Conservation (phyloP, 2,329 filamentous ascomycete species). For the Ophiocordyceps australis region DNA sequence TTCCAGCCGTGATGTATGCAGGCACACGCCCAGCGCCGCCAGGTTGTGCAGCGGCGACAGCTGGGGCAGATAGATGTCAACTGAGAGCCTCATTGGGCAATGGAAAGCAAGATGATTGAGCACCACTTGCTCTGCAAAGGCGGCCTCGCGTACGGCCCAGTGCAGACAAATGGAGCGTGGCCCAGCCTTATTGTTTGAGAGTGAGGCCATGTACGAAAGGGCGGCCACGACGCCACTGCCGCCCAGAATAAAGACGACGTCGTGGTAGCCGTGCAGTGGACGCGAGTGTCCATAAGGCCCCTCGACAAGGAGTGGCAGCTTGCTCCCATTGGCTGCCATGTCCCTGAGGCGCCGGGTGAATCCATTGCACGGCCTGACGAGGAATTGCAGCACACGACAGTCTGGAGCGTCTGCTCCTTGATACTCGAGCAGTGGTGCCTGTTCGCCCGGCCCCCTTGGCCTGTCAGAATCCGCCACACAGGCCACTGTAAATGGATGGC, state of each 20-base stretch:
- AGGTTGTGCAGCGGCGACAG: slow-evolving; percentile 1
- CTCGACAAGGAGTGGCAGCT: slow-evolving; percentile 20
- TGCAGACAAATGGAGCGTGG: slow-evolving; percentile 14
- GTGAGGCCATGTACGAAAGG: slow-evolving; percentile 15
- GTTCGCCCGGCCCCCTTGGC: slow-evolving; percentile 9
- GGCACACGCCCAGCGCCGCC: slow-evolving; percentile 4
- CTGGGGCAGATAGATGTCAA: slow-evolving; percentile 19
- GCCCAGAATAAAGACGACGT: slow-evolving; percentile 23
- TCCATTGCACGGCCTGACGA: slow-evolving; percentile 26
- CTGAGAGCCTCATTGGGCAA: slow-evolving; percentile 9
- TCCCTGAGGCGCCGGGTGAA: slow-evolving; percentile 20
- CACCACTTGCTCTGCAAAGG: slow-evolving; percentile 16
- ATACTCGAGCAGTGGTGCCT: slow-evolving; percentile 12
- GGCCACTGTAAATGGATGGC: slow-evolving; percentile 29
- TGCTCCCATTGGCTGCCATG: slow-evolving; percentile 6
- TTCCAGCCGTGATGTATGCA: slow-evolving; percentile 12
- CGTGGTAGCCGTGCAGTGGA: slow-evolving; percentile 17
- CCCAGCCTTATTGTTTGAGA: slow-evolving; percentile 5
- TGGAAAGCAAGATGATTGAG: slow-evolving; percentile 12
- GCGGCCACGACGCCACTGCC: slow-evolving; percentile 25
- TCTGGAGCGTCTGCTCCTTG: slow-evolving; percentile 2
- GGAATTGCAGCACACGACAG: slow-evolving; percentile 13
- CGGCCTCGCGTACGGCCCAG: slow-evolving; percentile 23
- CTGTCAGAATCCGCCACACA: slow-evolving; percentile 7
- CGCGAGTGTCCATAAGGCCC: slow-evolving; percentile 24